These are phyloP conservation scores for Flaveria trinervia DNA, from an alignment of 129 eudicot species.

Conservation along the genomic window DNA sequence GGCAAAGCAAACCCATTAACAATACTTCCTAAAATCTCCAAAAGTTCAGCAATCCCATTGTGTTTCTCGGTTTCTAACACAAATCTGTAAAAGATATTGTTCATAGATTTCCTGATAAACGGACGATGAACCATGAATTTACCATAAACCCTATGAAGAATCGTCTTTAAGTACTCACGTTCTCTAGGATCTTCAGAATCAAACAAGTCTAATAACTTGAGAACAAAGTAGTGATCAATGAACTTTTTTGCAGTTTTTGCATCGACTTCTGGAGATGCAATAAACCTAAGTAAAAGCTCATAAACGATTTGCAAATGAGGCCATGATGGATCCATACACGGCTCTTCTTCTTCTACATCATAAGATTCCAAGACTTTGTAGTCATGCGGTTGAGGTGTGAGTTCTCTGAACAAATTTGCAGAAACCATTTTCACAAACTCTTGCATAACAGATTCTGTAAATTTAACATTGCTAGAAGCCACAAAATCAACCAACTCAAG, in stretches of 20 bases:
- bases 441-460: slow-evolving; percentile 62
- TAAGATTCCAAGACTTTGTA: slow-evolving; percentile 57
- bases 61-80: slow-evolving; percentile 78
- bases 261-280: slow-evolving; percentile 82
- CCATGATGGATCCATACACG: slow-evolving; percentile 91
- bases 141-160: slow-evolving; percentile 80
- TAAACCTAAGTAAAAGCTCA: slow-evolving; percentile 72
- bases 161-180: slow-evolving; percentile 78
- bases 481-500: slow-evolving; percentile 78
- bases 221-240: slow-evolving; percentile 72
- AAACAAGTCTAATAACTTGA: slow-evolving; percentile 67
- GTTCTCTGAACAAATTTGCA: slow-evolving; percentile 60
- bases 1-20: slow-evolving; percentile 85
- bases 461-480: slow-evolving; percentile 62
- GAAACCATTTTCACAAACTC: slow-evolving; percentile 83
- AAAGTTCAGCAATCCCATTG: slow-evolving; percentile 80
- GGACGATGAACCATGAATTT: slow-evolving; percentile 92
- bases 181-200: slow-evolving; percentile 93
- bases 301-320: slow-evolving; percentile 85
- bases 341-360: slow-evolving; percentile 89
- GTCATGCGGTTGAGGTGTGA: slow-evolving; percentile 71
- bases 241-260: slow-evolving; percentile 65
- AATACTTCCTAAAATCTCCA: slow-evolving; percentile 82
- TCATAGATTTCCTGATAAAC: slow-evolving; percentile 70
- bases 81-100: slow-evolving; percentile 66